Conservation (phyloP, 495 filamentous ascomycete genomes). For the Penicillium psychrofluorescens region DNA sequence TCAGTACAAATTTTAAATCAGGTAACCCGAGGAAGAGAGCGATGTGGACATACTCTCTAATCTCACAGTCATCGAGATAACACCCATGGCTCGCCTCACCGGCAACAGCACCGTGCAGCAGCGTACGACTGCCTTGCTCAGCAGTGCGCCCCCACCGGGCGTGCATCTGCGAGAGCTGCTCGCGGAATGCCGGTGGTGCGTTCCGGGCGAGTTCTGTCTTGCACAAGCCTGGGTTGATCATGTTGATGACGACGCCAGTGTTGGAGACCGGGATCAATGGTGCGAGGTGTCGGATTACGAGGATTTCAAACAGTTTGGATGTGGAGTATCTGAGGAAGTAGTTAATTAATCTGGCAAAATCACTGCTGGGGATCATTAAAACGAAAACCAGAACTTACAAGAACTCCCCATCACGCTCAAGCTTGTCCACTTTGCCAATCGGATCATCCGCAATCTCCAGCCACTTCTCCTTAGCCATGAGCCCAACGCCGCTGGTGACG, state of each 20-base stretch:
- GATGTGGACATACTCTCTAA: conserved; percentile 7
- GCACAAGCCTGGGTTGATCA: conserved; percentile 38
- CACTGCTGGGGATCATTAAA: too few species aligned
- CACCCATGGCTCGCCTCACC: conserved; percentile 17
- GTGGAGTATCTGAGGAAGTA: conserved; percentile 16
- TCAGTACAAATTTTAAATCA: too few species aligned
- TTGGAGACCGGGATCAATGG: conserved; percentile 12
- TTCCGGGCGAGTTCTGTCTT: conserved; percentile 26
- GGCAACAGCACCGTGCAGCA: conserved; percentile 14
- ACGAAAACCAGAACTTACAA: too few species aligned
- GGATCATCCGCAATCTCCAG: too few species aligned
- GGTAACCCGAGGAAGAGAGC: too few species aligned
- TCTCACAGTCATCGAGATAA: conserved; percentile 12
- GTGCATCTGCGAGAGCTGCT: conserved; percentile 9
- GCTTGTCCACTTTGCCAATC: conserved; percentile 8
- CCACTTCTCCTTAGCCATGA: conserved; percentile 6
- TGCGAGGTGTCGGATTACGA: conserved; percentile 24
- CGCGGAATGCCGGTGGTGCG: neutral
- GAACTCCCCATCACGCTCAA: neutral
- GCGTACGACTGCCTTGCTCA: conserved; percentile 21
- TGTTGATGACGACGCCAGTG: conserved; percentile 34
- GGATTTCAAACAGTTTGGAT: conserved; percentile 34
- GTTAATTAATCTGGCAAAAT: conserved; percentile 1
- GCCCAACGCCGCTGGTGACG: conserved; percentile 8
- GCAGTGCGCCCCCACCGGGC: conserved; percentile 14